These are phyloP conservation scores for Sphagnum magellanicum DNA, from an alignment of 228 moss, liverwort and hornwort species.

Conservation along the genomic window DNA sequence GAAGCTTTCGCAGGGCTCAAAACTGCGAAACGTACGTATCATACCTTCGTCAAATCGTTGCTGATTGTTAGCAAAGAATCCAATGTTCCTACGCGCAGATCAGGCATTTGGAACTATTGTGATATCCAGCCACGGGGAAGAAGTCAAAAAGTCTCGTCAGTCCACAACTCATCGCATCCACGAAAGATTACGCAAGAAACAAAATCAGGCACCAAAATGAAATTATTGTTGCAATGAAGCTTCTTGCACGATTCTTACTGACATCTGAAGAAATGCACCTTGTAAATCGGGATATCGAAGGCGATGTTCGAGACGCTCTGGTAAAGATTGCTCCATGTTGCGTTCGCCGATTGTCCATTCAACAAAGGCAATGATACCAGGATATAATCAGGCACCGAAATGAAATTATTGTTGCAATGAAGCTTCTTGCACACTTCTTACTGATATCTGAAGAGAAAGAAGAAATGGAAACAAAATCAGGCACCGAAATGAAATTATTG, in stretches of 20 bases:
- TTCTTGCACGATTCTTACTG: no score
- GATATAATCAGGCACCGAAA: no score
- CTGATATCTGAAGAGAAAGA: no score
- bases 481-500: no score
- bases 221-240: no score
- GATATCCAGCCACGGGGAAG: background rate
- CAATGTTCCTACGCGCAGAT: slow-evolving; percentile 83
- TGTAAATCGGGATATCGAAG: slow-evolving; percentile 80
- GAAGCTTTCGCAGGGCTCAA: background rate
- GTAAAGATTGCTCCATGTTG: slow-evolving; percentile 70
- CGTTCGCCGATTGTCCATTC: slow-evolving; percentile 33
- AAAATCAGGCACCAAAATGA: no score
- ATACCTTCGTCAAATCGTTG: slow-evolving; percentile 84
- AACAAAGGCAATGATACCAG: slow-evolving; percentile 82
- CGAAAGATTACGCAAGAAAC: background rate
- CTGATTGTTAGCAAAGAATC: slow-evolving; percentile 87
- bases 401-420: no score
- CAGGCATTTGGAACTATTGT: slow-evolving; percentile 81
- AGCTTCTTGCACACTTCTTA: no score
- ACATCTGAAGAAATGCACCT: slow-evolving; percentile 20
- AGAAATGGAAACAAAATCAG: no score
- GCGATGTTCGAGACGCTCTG: slow-evolving; percentile 60
- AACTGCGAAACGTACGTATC: background rate
- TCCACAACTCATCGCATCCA: background rate
- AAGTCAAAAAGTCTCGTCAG: background rate